These are phyloP conservation scores for Ogataea nitratoaversa DNA, from an alignment of 805 yeast genomes.

Conservation along the genomic window DNA sequence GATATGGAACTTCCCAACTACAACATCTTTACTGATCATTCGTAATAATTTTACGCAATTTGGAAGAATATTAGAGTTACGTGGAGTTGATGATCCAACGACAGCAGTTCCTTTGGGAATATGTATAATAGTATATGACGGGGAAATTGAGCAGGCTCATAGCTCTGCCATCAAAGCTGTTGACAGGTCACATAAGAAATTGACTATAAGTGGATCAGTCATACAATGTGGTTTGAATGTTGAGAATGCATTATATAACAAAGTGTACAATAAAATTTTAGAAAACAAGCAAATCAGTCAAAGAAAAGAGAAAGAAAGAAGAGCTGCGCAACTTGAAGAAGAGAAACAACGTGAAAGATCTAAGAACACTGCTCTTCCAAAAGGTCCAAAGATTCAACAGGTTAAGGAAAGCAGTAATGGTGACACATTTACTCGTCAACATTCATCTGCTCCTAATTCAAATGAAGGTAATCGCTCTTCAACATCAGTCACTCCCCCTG, in stretches of 20 bases:
- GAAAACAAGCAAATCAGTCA: constrained; percentile 37
- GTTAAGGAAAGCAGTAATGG: neutral
- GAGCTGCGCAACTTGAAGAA: constrained; percentile 20
- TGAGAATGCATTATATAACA: constrained; percentile 35
- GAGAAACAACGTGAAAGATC: constrained; percentile 12
- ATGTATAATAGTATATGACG: constrained; percentile 58
- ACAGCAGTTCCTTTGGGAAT: constrained; percentile 80
- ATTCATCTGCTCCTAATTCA: neutral
- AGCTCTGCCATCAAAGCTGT: constrained; percentile 44
- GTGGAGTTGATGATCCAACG: constrained; percentile 61
- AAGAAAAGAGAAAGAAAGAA: constrained; percentile 23
- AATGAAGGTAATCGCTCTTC: neutral
- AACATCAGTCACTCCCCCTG: neutral
- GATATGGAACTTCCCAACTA: constrained; percentile 59
- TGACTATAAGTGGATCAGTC: constrained; percentile 48
- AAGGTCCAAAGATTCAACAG: constrained; percentile 4
- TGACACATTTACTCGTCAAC: neutral
- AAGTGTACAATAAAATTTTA: constrained; percentile 26
- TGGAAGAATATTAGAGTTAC: constrained; percentile 61
- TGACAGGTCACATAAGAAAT: constrained; percentile 33
- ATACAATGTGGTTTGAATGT: constrained; percentile 51
- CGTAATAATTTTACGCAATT: constrained; percentile 53
- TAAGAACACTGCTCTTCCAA: constrained; percentile 9
- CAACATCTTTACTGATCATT: constrained; percentile 41
- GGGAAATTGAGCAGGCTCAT: constrained; percentile 47